These are phyloP conservation scores for Geotrichum carabidarum DNA, from an alignment of 1,139 yeast genomes.

Conservation along the genomic window DNA sequence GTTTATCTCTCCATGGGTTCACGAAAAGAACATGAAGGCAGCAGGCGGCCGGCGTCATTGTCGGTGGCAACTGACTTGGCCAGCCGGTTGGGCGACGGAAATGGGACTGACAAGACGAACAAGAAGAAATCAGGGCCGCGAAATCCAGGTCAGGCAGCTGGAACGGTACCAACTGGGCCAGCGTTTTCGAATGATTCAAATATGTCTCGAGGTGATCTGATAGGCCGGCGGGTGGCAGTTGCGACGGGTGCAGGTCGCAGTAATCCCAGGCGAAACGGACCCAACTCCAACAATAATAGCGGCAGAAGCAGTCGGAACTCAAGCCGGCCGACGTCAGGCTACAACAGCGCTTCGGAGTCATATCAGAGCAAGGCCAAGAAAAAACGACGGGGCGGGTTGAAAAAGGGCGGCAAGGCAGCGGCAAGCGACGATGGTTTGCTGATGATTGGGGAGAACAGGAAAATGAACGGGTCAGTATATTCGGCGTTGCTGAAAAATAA, in stretches of 20 bases:
- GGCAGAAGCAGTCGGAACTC: background rate
- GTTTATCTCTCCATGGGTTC: background rate
- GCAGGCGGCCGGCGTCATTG: too few relatives aligned
- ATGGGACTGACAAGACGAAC: too few relatives aligned
- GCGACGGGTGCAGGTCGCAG: background rate
- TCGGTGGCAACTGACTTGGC: too few relatives aligned
- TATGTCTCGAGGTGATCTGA: background rate
- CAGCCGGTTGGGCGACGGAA: too few relatives aligned
- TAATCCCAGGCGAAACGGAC: background rate
- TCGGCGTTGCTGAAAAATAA: background rate
- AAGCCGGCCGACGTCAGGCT: background rate
- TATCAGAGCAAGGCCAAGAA: background rate
- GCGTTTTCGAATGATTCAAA: too few relatives aligned
- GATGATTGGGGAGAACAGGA: constrained; percentile 1
- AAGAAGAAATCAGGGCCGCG: too few relatives aligned
- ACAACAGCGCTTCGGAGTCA: background rate
- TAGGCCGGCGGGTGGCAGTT: constrained; percentile 2
- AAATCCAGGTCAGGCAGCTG: background rate
- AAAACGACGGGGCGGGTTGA: background rate
- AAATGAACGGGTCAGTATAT: constrained; percentile 4
- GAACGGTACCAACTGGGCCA: background rate
- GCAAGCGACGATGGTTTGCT: background rate
- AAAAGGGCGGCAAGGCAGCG: background rate
- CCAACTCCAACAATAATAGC: background rate
- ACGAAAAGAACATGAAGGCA: background rate